Evolutionary conservation across 352 stramenopile species (phyloP), one percentile per base, ranked within the genome.

Genomic region (Phytophthora ohioensis): DNA sequence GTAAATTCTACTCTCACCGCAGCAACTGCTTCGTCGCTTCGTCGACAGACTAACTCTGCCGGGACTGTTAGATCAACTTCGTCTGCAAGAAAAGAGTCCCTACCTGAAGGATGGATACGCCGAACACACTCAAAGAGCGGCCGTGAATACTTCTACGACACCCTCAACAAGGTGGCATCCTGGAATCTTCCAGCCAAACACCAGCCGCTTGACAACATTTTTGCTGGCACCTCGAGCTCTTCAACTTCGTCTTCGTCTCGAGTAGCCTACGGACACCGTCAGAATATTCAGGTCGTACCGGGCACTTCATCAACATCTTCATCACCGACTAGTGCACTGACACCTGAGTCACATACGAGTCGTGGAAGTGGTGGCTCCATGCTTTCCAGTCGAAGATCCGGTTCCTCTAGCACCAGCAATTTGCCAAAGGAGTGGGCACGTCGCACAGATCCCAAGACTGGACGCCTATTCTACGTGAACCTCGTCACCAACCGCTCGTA

Each of bases 401-500:
- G 67, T 7, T 64, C 75, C 3, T 65, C 58, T 3, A 78, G 76
- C 15, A 71, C 61, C 2, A 78, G 76, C 15, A 75, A 69, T 42
- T 71, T 95, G 5, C 88, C 88, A 6, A 93, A 94, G 67, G 87
- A 93, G 54, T 95, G 88, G 88, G 84, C 81, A 11, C 76, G 88
- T 1, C 86, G 86, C 31, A 91, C 86, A 13, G 86, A 95, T 53
- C 83, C 88, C 8, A 93, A 92, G 75, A 94, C 84, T 3, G 88
- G 86, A 0, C 82, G 88, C 5, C 64, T 93, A 17, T 95, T 90
- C 60, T 95, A 95, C 67, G 83, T 95, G 39, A 95, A 95, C 60
- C 77, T 95, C 12, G 53, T 93, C 47, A 93, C 83, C n/a, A 93
- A 94, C 67, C 91, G 91, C 59, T 83, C 84, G 46, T 94, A 92